Evolutionary conservation across 345 rosid genomes (phyloP), one percentile per base, ranked within the genome.

Genomic region (Rhodamnia rubescens): DNA sequence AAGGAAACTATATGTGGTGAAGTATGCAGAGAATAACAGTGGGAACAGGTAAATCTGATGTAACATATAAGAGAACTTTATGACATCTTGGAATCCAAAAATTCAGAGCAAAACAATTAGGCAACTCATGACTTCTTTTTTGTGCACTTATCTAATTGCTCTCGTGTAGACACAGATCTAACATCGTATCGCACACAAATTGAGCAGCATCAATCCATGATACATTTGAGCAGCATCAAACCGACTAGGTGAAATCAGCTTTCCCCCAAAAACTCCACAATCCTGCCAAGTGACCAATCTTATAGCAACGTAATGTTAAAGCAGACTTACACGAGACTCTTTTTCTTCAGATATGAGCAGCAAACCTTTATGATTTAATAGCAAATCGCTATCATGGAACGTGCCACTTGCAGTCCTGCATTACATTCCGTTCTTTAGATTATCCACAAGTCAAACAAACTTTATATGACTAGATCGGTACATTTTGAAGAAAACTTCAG

Each of bases 361-460:
- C 87, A 95, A 53, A 40, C 99, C 99, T 87, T 97, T 97, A 90
- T 92, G 98, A 86, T 96, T 97, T 53, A 97, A 90, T 49, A 93
- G 95, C 89, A 96, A 87, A 91, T 93, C 98, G 24, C 98, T 98
- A 59, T 96, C 98, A 84, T 94, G 98, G 90, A 97, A 96, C 21
- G 98, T 95, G 51, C 98, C 98, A 86, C 98, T 96, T 3, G 98
- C 98, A 69, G 98, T 97, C 91, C 99, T 95, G 90, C 81, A 22
- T 0, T 20, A 4, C 61, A 74, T 6, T 26, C 53, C 10, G 4
- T 44, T 12, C 0, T 32, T 69, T 69, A 32, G 13, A 32, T 32
- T 69, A 22, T 0, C 1, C 78, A 4, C 78, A 1, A 64, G 12
- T 32, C 11, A 1, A 64, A 64, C 78, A 26, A 42, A 18, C 27